Conservation (phyloP, 768 basidiomycete species). For the Boletus rufocinnamomeus region DNA sequence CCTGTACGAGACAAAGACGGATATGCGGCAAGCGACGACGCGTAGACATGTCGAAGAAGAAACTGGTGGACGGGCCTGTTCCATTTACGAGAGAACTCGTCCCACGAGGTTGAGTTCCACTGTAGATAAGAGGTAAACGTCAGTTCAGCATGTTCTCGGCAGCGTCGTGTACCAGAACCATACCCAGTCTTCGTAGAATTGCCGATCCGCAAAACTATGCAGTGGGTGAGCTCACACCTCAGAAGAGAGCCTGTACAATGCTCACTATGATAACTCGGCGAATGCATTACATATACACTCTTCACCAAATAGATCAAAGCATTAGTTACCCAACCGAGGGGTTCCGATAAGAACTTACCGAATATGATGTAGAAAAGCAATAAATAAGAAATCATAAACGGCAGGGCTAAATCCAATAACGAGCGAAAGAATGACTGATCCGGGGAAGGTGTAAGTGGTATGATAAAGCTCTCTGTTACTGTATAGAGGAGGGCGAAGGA, state of each 20-base stretch:
- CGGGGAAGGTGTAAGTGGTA: conserved; percentile 72
- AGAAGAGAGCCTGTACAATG: conserved; percentile 2
- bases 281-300: conserved; percentile 98
- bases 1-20: conserved; percentile 63
- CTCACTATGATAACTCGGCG: conserved; percentile 87
- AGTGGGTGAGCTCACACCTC: conserved; percentile 3
- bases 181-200: conserved; percentile 98
- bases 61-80: conserved; percentile 96
- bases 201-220: conserved; percentile 88
- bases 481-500: conserved; percentile 93
- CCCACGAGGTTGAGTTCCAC: conserved; percentile 98
- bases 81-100: conserved; percentile 98
- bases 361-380: conserved; percentile 86
- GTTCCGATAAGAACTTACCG: conserved; percentile 42
- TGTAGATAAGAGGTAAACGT: conserved; percentile 20
- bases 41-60: conserved; percentile 93
- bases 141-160: background rate
- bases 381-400: conserved; percentile 92
- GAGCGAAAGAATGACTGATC: conserved; percentile 75
- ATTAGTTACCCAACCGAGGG: conserved; percentile 3
- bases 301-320: conserved; percentile 25
- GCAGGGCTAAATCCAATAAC: conserved; percentile 83
- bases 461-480: conserved; percentile 93
- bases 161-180: background rate
- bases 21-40: conserved; percentile 79